Conservation (phyloP, 2,329 filamentous ascomycete genomes). For the Aspergillus udagawae region DNA sequence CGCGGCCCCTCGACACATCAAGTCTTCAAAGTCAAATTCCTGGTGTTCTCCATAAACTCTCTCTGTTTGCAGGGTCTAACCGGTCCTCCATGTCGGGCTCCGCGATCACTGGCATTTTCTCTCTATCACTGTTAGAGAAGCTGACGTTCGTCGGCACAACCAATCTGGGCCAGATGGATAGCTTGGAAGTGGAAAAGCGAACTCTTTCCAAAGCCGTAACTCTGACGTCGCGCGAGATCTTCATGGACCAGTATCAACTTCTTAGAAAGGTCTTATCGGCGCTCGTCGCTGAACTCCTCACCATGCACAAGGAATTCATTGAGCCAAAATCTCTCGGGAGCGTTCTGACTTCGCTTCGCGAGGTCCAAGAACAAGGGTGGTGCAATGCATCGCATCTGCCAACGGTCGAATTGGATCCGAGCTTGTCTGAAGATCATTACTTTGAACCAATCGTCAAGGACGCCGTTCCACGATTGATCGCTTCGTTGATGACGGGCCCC, state of each 20-base stretch:
- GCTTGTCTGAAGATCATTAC: slow-evolving; percentile 27
- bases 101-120: slow-evolving; percentile 48
- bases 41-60: slow-evolving; percentile 32
- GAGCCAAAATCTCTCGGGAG: slow-evolving; percentile 23
- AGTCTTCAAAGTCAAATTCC: slow-evolving; percentile 31
- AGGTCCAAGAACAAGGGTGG: slow-evolving; percentile 20
- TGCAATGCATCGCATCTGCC: slow-evolving; percentile 10
- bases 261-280: slow-evolving; percentile 48
- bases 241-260: slow-evolving; percentile 47
- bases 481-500: slow-evolving; percentile 16
- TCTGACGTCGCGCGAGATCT: slow-evolving; percentile 47
- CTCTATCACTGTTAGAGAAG: slow-evolving; percentile 53
- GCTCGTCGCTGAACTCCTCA: slow-evolving; percentile 31
- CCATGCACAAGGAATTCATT: slow-evolving; percentile 34
- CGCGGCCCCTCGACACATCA: slow-evolving; percentile 31
- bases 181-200: slow-evolving; percentile 63
- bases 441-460: slow-evolving; percentile 33
- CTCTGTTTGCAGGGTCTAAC: slow-evolving; percentile 33
- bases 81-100: slow-evolving; percentile 30
- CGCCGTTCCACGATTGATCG: slow-evolving; percentile 25
- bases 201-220: slow-evolving; percentile 56
- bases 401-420: slow-evolving; percentile 16
- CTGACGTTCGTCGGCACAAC: slow-evolving; percentile 51
- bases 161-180: slow-evolving; percentile 56
- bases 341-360: slow-evolving; percentile 20